Percentiles rank a stretch among this genome's conserved stretches.
These are phyloP conservation scores for Collybia mongolica DNA, from an alignment of 768 basidiomycete species.

Conservation along the genomic window DNA sequence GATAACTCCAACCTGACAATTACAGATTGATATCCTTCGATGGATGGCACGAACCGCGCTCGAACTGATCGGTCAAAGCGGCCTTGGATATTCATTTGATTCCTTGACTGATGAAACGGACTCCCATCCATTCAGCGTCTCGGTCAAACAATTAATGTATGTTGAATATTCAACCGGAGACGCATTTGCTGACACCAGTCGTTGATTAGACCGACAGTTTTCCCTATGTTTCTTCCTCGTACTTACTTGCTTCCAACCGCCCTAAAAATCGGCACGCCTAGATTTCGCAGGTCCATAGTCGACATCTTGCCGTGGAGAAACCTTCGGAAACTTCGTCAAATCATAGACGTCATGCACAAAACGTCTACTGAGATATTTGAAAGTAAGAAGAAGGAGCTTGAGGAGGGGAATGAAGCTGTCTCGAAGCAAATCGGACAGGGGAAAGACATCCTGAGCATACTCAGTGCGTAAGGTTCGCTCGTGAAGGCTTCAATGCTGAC, in stretches of 20 bases:
- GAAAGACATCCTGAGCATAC: slow-evolving; percentile 29
- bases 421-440: slow-evolving; percentile 28
- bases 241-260: slow-evolving; percentile 24
- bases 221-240: slow-evolving; percentile 12
- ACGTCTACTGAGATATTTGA: slow-evolving; percentile 30
- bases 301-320: slow-evolving; percentile 24
- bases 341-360: slow-evolving; percentile 31
- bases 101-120: slow-evolving; percentile 20
- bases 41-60: slow-evolving; percentile 29
- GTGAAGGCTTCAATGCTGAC: neutral
- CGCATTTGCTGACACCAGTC: neutral
- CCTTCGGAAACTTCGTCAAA: slow-evolving; percentile 23
- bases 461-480: slow-evolving; percentile 10
- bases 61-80: slow-evolving; percentile 28
- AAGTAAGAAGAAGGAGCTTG: slow-evolving; percentile 29
- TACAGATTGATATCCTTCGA: slow-evolving; percentile 21
- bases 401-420: slow-evolving; percentile 22
- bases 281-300: slow-evolving; percentile 30
- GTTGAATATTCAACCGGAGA: slow-evolving; percentile 3
- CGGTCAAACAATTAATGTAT: slow-evolving; percentile 25
- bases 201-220: neutral
- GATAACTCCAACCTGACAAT: neutral
- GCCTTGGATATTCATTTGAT: slow-evolving; percentile 30
- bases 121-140: slow-evolving; percentile 23
- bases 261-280: slow-evolving; percentile 28